Evolutionary conservation across 345 rosid genomes (phyloP).

Genomic region (Trapa bicornis): DNA sequence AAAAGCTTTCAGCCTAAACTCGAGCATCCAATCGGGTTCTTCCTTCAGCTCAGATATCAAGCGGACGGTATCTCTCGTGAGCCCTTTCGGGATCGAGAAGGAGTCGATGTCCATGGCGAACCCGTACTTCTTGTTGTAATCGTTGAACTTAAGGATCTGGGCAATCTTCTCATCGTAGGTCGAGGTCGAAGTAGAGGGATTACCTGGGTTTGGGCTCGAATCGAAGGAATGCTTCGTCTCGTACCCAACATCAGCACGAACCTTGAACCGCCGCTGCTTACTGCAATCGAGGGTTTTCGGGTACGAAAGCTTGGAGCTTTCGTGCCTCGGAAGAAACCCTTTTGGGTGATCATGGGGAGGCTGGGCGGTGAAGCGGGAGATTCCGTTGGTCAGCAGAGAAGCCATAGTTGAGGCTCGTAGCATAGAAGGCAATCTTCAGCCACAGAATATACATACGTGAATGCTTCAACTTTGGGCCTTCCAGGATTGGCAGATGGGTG

Average conservation of each 20-base stretch:
- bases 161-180: conserved; percentile 52
- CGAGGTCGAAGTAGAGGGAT: conserved; percentile 15
- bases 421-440: neutral
- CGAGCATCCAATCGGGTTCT: conserved; percentile 92
- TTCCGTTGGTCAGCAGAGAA: conserved; percentile 12
- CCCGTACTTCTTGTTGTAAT: conserved; percentile 65
- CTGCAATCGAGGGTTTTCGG: conserved; percentile 13
- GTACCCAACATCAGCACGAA: conserved; percentile 39
- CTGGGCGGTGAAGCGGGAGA: conserved; percentile 10
- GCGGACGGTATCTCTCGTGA: conserved; percentile 55
- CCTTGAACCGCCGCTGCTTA: conserved; percentile 9
- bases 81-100: conserved; percentile 70
- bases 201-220: conserved; percentile 28
- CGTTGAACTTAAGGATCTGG: conserved; percentile 53
- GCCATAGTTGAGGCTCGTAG: conserved; percentile 6
- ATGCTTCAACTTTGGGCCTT: too few species aligned
- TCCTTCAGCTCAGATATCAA: conserved; percentile 53
- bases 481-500: too few species aligned
- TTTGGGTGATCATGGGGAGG: conserved; percentile 3
- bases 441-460: too few species aligned
- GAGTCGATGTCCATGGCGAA: conserved; percentile 67
- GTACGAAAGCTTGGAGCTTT: conserved; percentile 17
- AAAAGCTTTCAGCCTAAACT: conserved; percentile 59
- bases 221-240: conserved; percentile 28
- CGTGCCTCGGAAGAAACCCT: conserved; percentile 18